These are phyloP conservation scores for Rickenella mellea DNA, from an alignment of 768 basidiomycete genomes.

Conservation along the genomic window DNA sequence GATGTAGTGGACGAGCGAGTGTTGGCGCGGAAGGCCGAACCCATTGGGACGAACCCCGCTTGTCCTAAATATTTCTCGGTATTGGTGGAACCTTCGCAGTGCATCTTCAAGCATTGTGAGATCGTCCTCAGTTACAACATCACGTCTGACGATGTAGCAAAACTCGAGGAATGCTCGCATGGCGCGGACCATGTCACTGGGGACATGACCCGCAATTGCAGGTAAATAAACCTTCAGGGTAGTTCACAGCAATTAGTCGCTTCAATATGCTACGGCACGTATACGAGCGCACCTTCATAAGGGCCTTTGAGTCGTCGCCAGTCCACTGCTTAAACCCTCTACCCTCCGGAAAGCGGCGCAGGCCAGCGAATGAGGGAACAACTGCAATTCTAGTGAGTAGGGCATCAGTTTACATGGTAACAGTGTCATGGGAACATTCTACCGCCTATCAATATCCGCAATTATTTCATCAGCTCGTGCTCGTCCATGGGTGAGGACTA, in stretches of 20 bases:
- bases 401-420: not conserved
- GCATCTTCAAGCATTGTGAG: slow-evolving; percentile 11
- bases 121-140: slow-evolving; percentile 10
- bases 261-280: not conserved
- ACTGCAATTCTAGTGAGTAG: slow-evolving; percentile 17
- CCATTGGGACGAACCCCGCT: slow-evolving; percentile 9
- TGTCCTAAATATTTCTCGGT: too few relatives aligned
- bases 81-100: too few relatives aligned
- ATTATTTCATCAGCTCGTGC: slow-evolving; percentile 14
- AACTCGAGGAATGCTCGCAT: slow-evolving; percentile 21
- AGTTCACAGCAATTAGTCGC: not conserved
- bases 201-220: slow-evolving; percentile 20
- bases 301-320: slow-evolving; percentile 25
- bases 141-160: slow-evolving; percentile 18
- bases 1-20: slow-evolving; percentile 21
- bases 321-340: slow-evolving; percentile 28
- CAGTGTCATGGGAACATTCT: not conserved
- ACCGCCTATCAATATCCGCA: slow-evolving; percentile 23
- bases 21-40: slow-evolving; percentile 22
- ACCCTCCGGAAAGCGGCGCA: slow-evolving; percentile 21
- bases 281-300: slow-evolving; percentile 24
- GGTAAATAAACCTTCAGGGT: slow-evolving; percentile 19
- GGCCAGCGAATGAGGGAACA: slow-evolving; percentile 16
- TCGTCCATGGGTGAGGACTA: slow-evolving; percentile 11
- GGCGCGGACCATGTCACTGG: slow-evolving; percentile 14